Evolutionary conservation across 805 yeast species (phyloP).

Genomic region (Schwanniomyces vanrijiae): DNA sequence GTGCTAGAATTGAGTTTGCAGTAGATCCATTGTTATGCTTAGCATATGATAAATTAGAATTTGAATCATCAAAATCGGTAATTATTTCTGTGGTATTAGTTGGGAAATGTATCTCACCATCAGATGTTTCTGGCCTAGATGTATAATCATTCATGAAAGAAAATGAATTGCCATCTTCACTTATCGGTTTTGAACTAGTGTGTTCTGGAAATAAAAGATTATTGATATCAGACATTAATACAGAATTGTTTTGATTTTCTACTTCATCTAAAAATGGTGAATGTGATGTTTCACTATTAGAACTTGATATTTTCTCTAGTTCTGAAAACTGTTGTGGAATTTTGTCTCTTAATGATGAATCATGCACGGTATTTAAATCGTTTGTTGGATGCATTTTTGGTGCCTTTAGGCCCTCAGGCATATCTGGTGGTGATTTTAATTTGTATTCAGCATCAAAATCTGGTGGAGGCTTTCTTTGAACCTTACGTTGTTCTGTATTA

Average conservation of each 20-base stretch:
- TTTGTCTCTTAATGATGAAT: background rate
- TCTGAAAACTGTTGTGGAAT: background rate
- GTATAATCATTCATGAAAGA: background rate
- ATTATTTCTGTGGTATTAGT: background rate
- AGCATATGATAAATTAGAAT: background rate
- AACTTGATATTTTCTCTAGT: background rate
- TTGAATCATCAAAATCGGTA: background rate
- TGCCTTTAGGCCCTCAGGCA: background rate
- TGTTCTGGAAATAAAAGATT: background rate
- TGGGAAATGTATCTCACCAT: background rate
- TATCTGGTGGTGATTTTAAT: background rate
- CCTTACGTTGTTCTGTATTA: background rate
- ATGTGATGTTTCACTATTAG: background rate
- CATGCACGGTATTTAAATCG: background rate
- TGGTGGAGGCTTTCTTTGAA: slow-evolving; percentile 6
- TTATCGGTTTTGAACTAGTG: background rate
- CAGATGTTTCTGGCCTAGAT: background rate
- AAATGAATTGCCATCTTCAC: background rate
- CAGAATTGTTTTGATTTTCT: background rate
- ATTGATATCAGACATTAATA: background rate
- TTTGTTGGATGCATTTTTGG: background rate
- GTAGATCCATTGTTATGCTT: background rate
- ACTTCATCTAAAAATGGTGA: background rate
- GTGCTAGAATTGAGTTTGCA: slow-evolving; percentile 2
- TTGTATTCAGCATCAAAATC: background rate